Conservation (phyloP, 345 rosid genomes). For the Passiflora organensis region DNA sequence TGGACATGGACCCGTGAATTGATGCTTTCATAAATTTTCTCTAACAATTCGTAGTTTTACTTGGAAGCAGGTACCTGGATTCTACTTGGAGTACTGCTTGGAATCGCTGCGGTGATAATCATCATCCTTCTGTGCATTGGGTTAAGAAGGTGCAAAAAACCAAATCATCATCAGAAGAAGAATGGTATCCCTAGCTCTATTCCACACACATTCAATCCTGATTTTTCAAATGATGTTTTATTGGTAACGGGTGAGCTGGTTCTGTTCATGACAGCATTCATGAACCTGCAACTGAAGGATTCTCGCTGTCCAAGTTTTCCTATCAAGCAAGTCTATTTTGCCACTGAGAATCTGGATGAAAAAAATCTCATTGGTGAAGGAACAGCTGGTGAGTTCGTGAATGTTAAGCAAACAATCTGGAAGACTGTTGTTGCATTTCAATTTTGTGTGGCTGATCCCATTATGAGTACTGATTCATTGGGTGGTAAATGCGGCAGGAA, state of each 20-base stretch:
- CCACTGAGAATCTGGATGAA: conserved; percentile 33
- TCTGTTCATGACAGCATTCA: conserved; percentile 22
- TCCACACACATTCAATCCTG: not conserved
- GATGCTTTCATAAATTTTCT: conserved; percentile 2
- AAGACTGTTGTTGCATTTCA: not conserved
- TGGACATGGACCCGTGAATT: not conserved
- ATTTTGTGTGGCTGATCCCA: not conserved
- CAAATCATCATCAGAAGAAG: conserved; percentile 7
- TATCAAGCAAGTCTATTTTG: conserved; percentile 29
- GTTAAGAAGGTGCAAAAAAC: conserved; percentile 2
- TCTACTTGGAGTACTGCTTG: conserved; percentile 15
- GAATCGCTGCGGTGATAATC: conserved; percentile 6
- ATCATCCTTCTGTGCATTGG: conserved; percentile 1
- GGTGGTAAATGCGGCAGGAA: conserved; percentile 28
- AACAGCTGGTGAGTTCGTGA: conserved; percentile 35
- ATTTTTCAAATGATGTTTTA: not conserved
- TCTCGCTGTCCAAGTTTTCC: conserved; percentile 27
- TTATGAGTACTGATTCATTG: not conserved
- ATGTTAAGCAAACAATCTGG: not conserved
- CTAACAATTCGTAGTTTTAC: not conserved
- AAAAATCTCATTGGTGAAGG: conserved; percentile 50
- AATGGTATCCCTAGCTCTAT: conserved; percentile 11
- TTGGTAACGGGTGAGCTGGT: not conserved
- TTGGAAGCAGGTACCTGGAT: conserved; percentile 33
- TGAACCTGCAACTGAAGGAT: conserved; percentile 19